Evolutionary conservation across 768 basidiomycete species (phyloP).

Genomic region (Paxillus involutus): DNA sequence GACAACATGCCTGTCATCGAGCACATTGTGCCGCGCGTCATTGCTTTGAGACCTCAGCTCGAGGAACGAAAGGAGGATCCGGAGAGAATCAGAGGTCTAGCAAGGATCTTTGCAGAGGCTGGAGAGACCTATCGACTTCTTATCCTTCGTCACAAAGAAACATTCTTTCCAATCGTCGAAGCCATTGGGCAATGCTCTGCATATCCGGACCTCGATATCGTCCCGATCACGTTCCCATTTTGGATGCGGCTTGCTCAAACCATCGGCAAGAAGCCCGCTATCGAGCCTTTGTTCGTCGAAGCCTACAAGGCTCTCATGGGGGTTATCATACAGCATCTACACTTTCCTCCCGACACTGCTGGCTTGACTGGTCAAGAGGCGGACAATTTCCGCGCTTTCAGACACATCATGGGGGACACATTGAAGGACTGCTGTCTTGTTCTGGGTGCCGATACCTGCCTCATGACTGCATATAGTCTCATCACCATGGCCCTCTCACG

Average conservation of each 20-base stretch:
- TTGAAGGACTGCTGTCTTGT: conserved; percentile 98
- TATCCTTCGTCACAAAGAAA: conserved; percentile 84
- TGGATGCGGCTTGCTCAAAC: conserved; percentile 97
- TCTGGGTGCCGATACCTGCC: conserved; percentile 81
- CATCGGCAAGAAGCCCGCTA: conserved; percentile 71
- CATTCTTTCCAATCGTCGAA: conserved; percentile 93
- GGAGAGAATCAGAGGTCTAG: conserved; percentile 86
- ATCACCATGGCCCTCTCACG: conserved; percentile 73
- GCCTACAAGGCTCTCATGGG: conserved; percentile 83
- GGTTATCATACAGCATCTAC: conserved; percentile 86
- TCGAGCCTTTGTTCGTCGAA: conserved; percentile 75
- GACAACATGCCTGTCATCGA: conserved; percentile 91
- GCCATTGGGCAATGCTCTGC: conserved; percentile 93
- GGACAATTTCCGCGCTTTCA: conserved; percentile 91
- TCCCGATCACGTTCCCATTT: conserved; percentile 96
- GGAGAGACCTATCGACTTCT: conserved; percentile 94
- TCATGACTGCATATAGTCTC: conserved; percentile 77
- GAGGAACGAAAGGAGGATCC: conserved; percentile 67
- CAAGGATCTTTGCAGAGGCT: conserved; percentile 94
- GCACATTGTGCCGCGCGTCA: conserved; percentile 82
- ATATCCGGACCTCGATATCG: conserved; percentile 92
- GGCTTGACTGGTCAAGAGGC: conserved; percentile 78
- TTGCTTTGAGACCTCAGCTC: conserved; percentile 67
- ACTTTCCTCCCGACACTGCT: conserved; percentile 77
- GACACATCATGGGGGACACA: conserved; percentile 98